phyloP scores from a whole-genome alignment of 2,329 filamentous ascomycete species.

The Aspergillus hiratsukae region DNA sequence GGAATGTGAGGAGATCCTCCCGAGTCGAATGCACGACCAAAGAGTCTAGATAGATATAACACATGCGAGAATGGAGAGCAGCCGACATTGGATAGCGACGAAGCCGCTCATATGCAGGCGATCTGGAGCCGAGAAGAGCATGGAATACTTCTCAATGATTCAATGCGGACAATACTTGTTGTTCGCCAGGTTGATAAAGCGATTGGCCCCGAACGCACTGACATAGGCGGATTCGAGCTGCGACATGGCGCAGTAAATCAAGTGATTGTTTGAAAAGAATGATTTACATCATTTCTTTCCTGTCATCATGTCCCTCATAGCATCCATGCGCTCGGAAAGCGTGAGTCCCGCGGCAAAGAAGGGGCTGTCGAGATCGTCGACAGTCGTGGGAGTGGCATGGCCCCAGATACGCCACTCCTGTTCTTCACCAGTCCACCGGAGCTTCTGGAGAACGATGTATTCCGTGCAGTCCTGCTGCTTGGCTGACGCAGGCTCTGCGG shows the following conservation, averaged over 20 bases:
- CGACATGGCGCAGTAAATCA: background rate
- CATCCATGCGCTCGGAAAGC: conserved; percentile 31
- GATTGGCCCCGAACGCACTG: background rate
- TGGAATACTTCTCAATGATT: background rate
- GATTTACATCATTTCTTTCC: conserved; percentile 11
- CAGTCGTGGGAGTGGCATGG: conserved; percentile 38
- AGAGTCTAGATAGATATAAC: background rate
- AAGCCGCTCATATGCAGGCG: background rate
- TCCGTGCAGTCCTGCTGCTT: conserved; percentile 44
- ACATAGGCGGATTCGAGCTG: background rate
- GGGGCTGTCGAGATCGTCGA: conserved; percentile 35
- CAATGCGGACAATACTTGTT: background rate
- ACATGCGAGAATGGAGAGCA: background rate
- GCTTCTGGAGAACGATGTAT: conserved; percentile 49
- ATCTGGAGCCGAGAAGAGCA: background rate
- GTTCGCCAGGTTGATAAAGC: background rate
- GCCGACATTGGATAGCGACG: background rate
- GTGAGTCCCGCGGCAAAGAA: conserved; percentile 33
- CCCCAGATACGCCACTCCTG: conserved; percentile 50
- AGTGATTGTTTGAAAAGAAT: background rate
- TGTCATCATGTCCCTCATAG: conserved; percentile 23
- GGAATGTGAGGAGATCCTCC: background rate
- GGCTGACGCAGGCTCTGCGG: conserved; percentile 13
- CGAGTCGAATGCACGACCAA: background rate
- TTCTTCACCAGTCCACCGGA: conserved; percentile 38